Base-by-base conservation (phyloP, 2,329 filamentous ascomycete species). In the Curvularia verruculosa region DNA sequence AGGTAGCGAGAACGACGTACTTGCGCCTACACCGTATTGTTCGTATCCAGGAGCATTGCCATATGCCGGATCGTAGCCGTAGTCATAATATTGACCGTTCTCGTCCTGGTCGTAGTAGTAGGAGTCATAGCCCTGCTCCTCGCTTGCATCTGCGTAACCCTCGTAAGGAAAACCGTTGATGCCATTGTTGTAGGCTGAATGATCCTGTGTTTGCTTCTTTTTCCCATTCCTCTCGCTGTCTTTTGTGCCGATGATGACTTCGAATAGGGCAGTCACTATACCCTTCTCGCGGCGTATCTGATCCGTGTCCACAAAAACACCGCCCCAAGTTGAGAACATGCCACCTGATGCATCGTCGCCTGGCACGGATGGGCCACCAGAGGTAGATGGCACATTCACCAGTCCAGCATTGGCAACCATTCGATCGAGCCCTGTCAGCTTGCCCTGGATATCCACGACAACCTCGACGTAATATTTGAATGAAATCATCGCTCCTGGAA, bases 401-500 rank as follows among this genome's bases (percentile, higher is more conserved):
- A 85, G 78, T 50, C 81, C 82, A 47, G 83, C 75, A 40, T 81
- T 83, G 9, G 83, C 84, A 18, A 87, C 78, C 63, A 85, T 84
- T 40, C 87, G 84, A 68, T 92, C 89, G 61, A 92, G 87, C n/a
- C 86, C 86, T 1, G 88, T 86, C 39, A 97, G 79, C 72, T 92
- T 95, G 36, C 94, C 94, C 45, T 95, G 93, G 0, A 98, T 83
- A 72, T 99, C 95, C 21, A 97, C 86, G 26, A 98, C 88, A 2
- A 97, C 91, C 75, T 99, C 95, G 19, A 97, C 84, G 65, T 93
- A 91, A 71, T 99, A 98, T 65, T 89, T 91, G 80, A 99, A 98
- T 67, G 89, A 92, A 63, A 99, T 95, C 88, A 98, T 95, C 31
- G 91, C 89, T 3, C 94, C 92, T 0, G 95, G 95, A 0, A 97